Base-by-base conservation (phyloP, 2,329 filamentous ascomycete genomes). In the Colletotrichum chrysophilum region DNA sequence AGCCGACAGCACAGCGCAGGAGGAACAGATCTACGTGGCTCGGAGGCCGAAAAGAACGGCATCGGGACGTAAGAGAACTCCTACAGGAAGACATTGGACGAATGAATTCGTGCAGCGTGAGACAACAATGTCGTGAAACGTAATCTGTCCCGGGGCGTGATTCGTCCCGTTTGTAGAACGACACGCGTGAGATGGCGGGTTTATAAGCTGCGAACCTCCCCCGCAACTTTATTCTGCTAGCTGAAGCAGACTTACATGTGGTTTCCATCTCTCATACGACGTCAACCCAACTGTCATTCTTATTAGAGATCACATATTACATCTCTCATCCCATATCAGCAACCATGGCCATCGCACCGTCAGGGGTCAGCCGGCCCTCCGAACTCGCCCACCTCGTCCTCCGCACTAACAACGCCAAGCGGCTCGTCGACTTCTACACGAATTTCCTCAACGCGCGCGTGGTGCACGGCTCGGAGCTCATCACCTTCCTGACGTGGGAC, bases 401-500 rank as follows among this genome's bases (percentile, higher is more conserved):
- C 12, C 70, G 73, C 16, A 48, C 32, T 36, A 73, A 26, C 9
- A 16, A 75, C 48, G 26, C 32, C 14, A 32, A 58, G 28, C 34
- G 28, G 18, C 52, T 87, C 81, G 70, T 82, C 3, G 75, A 80
- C 7, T 88, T 83, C 76, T 87, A 86, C 78, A 79, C 79, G 58
- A 79, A 76, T 5, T 84, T 87, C 69, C 81, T 87, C 4, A 82
- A 83, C 60, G 86, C 81, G 12, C 78, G 74, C 6, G 75, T 82
- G 9, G 75, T 78, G 32, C 78, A 78, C 71, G 77, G 81, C 38
- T 81, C 77, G 56, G 77, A 80, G 2, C 38, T 52, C 8, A 36
- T 85, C 36, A 72, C 83, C 1, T 88, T 88, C 76, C 74, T 88
- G 36, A 81, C 82, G 9, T 89, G 87, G 81, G 87, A 89, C 78